Evolutionary conservation across 2,329 filamentous ascomycete genomes (phyloP).

Genomic region (Penicillium corylophilum): DNA sequence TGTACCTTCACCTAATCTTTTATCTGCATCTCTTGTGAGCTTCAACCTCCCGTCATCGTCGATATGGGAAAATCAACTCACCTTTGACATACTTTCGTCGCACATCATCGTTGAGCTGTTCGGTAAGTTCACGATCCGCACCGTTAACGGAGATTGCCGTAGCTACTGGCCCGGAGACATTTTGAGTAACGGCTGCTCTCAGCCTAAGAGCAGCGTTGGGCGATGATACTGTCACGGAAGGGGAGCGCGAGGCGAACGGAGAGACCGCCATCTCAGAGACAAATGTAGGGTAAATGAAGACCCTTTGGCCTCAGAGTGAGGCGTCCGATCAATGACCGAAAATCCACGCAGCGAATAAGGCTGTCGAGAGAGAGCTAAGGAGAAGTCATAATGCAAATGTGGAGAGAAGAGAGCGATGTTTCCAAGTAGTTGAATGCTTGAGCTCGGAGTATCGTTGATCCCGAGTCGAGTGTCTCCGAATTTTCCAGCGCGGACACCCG

Average conservation of each 20-base stretch:
- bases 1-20: conserved; percentile 91
- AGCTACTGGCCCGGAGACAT: conserved; percentile 15
- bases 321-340: not conserved
- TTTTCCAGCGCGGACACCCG: conserved; percentile 24
- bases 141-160: conserved; percentile 18
- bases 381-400: not conserved
- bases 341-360: not conserved
- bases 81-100: conserved; percentile 90
- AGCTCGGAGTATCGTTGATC: conserved; percentile 31
- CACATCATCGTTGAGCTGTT: conserved; percentile 77
- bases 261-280: conserved; percentile 42
- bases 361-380: not conserved
- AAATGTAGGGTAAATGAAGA: conserved; percentile 1
- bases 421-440: conserved; percentile 1
- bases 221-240: conserved; percentile 33
- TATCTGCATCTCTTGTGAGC: conserved; percentile 54
- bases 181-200: conserved; percentile 36
- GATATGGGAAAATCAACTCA: conserved; percentile 32
- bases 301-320: not conserved
- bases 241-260: conserved; percentile 42
- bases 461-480: conserved; percentile 24
- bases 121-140: conserved; percentile 52
- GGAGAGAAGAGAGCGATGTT: not conserved
- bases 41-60: not conserved
- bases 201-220: conserved; percentile 34